Percentiles rank a stretch among this genome's conserved stretches.
Evolutionary conservation across 2,329 filamentous ascomycete genomes (phyloP).

Genomic region (Cercospora canescens): DNA sequence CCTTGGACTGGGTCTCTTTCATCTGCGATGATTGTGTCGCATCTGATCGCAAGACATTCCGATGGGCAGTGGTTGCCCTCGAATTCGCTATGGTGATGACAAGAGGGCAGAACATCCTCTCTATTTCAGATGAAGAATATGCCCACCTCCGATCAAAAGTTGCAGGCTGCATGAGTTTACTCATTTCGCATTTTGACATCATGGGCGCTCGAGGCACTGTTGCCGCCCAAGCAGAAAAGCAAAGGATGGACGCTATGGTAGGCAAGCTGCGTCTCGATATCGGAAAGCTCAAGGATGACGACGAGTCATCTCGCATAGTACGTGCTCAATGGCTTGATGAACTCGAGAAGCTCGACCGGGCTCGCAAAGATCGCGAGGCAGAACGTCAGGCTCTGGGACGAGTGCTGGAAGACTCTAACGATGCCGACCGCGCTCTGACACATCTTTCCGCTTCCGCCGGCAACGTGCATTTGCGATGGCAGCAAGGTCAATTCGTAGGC

Average conservation of each 20-base stretch:
- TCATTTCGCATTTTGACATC: constrained; percentile 98
- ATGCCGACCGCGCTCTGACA: constrained; percentile 91
- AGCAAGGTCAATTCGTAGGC: constrained; percentile 97
- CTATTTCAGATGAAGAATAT: constrained; percentile 86
- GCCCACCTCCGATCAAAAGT: constrained; percentile 80
- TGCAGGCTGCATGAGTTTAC: constrained; percentile 91
- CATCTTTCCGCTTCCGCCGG: constrained; percentile 92
- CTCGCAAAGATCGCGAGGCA: constrained; percentile 74
- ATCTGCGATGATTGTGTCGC: constrained; percentile 96
- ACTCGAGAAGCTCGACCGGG: constrained; percentile 74
- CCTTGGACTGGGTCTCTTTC: constrained; percentile 96
- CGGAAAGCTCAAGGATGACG: constrained; percentile 72
- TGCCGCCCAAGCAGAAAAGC: constrained; percentile 90
- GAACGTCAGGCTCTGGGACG: constrained; percentile 86
- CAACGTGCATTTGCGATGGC: constrained; percentile 95
- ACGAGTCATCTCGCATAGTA: constrained; percentile 76
- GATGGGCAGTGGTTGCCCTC: constrained; percentile 92
- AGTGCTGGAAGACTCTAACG: constrained; percentile 91
- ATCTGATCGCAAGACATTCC: constrained; percentile 91
- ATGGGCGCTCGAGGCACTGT: constrained; percentile 94
- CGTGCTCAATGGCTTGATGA: constrained; percentile 73
- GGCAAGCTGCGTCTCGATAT: constrained; percentile 76
- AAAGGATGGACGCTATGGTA: constrained; percentile 77
- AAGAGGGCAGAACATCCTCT: constrained; percentile 87
- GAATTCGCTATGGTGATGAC: constrained; percentile 99